Percentiles rank a stretch among this genome's conserved stretches.
Conservation (phyloP, 2,329 filamentous ascomycete species). For the Sporothrix schenckii region DNA sequence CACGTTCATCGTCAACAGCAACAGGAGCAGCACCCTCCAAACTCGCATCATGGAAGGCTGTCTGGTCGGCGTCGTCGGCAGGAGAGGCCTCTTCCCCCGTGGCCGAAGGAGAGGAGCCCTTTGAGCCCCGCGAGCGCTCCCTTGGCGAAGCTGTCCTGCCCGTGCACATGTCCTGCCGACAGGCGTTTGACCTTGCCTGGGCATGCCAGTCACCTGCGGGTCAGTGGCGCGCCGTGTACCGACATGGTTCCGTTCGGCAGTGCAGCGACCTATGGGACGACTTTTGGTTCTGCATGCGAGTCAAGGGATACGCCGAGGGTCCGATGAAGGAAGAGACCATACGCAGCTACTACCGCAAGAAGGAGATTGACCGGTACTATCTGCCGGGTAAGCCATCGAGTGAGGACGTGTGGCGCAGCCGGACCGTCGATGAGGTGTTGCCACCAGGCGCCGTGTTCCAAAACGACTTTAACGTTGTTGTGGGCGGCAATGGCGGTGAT, state of each 20-base stretch:
- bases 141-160: slow-evolving; percentile 73
- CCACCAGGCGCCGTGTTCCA: slow-evolving; percentile 52
- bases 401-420: slow-evolving; percentile 86
- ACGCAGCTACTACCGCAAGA: slow-evolving; percentile 67
- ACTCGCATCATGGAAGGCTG: slow-evolving; percentile 25
- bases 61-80: slow-evolving; percentile 41
- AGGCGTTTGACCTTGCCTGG: slow-evolving; percentile 90
- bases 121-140: slow-evolving; percentile 33
- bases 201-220: slow-evolving; percentile 91
- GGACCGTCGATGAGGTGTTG: slow-evolving; percentile 60
- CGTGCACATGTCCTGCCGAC: slow-evolving; percentile 81
- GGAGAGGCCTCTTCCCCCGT: slow-evolving; percentile 32
- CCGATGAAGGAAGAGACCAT: slow-evolving; percentile 63
- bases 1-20: slow-evolving; percentile 21
- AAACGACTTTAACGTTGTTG: slow-evolving; percentile 37
- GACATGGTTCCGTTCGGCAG: slow-evolving; percentile 73
- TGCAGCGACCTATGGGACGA: slow-evolving; percentile 89
- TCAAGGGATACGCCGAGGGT: slow-evolving; percentile 63
- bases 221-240: slow-evolving; percentile 90
- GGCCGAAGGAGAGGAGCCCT: slow-evolving; percentile 30
- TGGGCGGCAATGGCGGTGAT: background rate
- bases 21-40: background rate
- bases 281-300: slow-evolving; percentile 98
- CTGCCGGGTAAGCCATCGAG: slow-evolving; percentile 67
- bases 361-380: slow-evolving; percentile 69